These are phyloP conservation scores for Neonectria faginata DNA, from an alignment of 2,329 filamentous ascomycete species.

Conservation along the genomic window DNA sequence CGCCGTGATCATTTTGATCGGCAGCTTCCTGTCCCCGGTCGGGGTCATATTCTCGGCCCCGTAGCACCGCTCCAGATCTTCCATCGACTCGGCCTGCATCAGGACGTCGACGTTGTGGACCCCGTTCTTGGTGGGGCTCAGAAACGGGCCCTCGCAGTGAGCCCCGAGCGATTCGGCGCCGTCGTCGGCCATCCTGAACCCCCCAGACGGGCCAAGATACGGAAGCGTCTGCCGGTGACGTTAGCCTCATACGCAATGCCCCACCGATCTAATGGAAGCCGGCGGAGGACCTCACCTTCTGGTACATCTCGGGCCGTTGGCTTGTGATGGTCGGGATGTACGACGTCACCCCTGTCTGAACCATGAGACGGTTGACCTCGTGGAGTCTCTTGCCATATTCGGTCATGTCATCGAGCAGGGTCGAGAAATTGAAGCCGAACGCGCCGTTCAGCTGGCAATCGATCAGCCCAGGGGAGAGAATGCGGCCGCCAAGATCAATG, in stretches of 20 bases:
- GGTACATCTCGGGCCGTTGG: constrained; percentile 83
- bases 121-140: constrained; percentile 85
- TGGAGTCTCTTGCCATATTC: constrained; percentile 79
- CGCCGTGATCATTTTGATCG: constrained; percentile 84
- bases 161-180: constrained; percentile 90
- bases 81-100: constrained; percentile 70
- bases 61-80: constrained; percentile 78
- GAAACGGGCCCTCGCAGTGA: constrained; percentile 91
- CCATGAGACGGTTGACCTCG: constrained; percentile 76
- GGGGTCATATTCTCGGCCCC: constrained; percentile 74
- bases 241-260: constrained; percentile 41
- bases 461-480: constrained; percentile 87
- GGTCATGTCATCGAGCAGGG: constrained; percentile 74
- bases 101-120: constrained; percentile 84
- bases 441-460: constrained; percentile 94
- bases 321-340: constrained; percentile 90
- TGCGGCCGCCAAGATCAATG: constrained; percentile 84
- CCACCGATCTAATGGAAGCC: constrained; percentile 26
- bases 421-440: constrained; percentile 92
- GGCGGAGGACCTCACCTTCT: constrained; percentile 63
- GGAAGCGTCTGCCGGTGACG: constrained; percentile 69
- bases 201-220: constrained; percentile 78
- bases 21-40: constrained; percentile 50
- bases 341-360: constrained; percentile 86
- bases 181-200: constrained; percentile 67